Base-by-base conservation (phyloP, 441 rosid species). In the Bocquillonia castaneifolia region DNA sequence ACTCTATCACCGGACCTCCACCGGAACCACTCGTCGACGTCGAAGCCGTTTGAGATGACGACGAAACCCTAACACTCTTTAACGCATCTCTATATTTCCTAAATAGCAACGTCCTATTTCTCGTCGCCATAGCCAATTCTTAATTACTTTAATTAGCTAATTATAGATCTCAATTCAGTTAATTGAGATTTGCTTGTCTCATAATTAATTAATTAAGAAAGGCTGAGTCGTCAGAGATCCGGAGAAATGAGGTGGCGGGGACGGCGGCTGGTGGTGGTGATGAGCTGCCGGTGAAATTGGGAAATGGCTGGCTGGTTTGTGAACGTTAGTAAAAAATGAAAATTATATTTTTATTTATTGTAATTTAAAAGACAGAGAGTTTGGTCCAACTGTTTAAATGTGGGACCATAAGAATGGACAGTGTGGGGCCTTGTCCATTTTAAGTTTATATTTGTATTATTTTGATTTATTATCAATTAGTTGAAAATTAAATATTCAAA, bases 61-160 rank as follows among this genome's bases (percentile, higher is more conserved):
- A 12, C 40, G 99, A 92, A 64, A 71, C 79, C 58, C 90, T 83
- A 20, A 90, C 96, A 81, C 91, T 83, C 81, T 93, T 92, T 84
- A 94, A 80, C 47, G 97, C 88, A 77, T 86, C 96, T 71, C 97
- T 84, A 59, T 94, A 87, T 81, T 87, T 88, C 63, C 82, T 82
- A 63, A 75, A 94, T 75, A 88, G 34, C 74, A 76, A 59, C 47
- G 97, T 90, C 62, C 90, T 83, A 52, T 90, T 91, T 76, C 97
- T 82, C 75, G 88, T 83, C 75, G 99, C 94, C 99, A 92, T 92
- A 40, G 26, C 71, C 66, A 52, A 42, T 61, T 39, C 45, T 40
- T 2, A 42, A 42, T 12, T 6, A 6, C 15, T 5, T 14, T 5
- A 42, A 36, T 36, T 36, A 42, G 53, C 7, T 48, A 48, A n/a